Percentiles rank a stretch among this genome's conserved stretches.
Evolutionary conservation across 192 early-diverging fungal species (phyloP).

Genomic region (Coemansia sp.): DNA sequence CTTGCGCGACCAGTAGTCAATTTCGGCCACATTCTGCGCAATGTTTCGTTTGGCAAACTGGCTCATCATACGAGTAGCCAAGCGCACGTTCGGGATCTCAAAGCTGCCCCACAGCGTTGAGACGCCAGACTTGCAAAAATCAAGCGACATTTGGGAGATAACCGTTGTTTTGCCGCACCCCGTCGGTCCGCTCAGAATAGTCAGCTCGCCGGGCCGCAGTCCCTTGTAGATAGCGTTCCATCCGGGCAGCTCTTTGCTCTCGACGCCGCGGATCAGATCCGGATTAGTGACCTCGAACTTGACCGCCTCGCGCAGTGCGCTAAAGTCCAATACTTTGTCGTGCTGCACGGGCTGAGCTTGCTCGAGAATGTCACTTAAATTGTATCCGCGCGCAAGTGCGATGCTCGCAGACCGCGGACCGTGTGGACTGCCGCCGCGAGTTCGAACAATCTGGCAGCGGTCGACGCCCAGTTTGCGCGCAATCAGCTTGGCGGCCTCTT

Average conservation of each 20-base stretch:
- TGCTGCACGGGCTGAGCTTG: constrained; percentile 57
- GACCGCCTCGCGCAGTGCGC: constrained; percentile 61
- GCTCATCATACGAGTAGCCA: constrained; percentile 67
- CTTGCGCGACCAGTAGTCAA: constrained; percentile 61
- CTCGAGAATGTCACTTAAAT: constrained; percentile 48
- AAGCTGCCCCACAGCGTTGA: constrained; percentile 76
- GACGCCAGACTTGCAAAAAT: constrained; percentile 66
- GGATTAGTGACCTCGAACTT: constrained; percentile 65
- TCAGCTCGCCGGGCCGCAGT: constrained; percentile 67
- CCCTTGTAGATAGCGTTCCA: constrained; percentile 67
- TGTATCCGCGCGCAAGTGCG: constrained; percentile 49
- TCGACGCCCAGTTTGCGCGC: constrained; percentile 65
- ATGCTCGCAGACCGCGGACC: constrained; percentile 59
- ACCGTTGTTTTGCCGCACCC: constrained; percentile 73
- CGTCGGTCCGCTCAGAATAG: constrained; percentile 67
- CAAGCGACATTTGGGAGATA: constrained; percentile 67
- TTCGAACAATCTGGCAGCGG: constrained; percentile 59
- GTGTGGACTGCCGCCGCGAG: constrained; percentile 34
- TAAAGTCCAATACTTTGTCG: constrained; percentile 67
- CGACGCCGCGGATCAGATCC: constrained; percentile 62
- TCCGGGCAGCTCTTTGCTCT: constrained; percentile 61
- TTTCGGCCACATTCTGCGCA: constrained; percentile 45
- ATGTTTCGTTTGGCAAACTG: constrained; percentile 65
- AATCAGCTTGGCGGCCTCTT: constrained; percentile 58
- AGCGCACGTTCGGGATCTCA: constrained; percentile 69